Evolutionary conservation across 768 basidiomycete species (phyloP).

Genomic region (Rhodotorula babjevae): DNA sequence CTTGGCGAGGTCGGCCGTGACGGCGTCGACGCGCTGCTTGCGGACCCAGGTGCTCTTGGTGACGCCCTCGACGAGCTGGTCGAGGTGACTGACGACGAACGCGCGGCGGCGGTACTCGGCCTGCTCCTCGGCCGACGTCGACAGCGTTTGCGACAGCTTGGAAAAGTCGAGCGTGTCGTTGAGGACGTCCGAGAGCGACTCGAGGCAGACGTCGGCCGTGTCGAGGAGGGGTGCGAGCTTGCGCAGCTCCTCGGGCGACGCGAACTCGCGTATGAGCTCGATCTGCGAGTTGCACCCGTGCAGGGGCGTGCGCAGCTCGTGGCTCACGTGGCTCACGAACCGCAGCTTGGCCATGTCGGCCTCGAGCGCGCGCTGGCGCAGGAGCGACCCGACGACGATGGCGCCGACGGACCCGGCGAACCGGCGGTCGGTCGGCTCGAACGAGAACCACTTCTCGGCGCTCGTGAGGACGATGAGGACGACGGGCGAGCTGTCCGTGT

Average conservation of each 20-base stretch:
- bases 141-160: constrained; percentile 19
- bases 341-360: constrained; percentile 31
- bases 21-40: constrained; percentile 25
- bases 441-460: constrained; percentile 23
- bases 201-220: constrained; percentile 28
- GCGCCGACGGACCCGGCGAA: constrained; percentile 21
- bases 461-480: constrained; percentile 28
- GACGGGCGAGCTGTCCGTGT: constrained; percentile 20
- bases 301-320: constrained; percentile 28
- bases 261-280: constrained; percentile 37
- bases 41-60: constrained; percentile 21
- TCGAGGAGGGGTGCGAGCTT: constrained; percentile 28
- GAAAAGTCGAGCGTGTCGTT: constrained; percentile 33
- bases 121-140: not conserved
- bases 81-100: not conserved
- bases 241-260: constrained; percentile 1
- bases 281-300: constrained; percentile 27
- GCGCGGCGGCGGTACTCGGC: not conserved
- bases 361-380: constrained; percentile 23
- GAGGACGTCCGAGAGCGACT: constrained; percentile 24
- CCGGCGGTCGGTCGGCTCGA: constrained; percentile 21
- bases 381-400: constrained; percentile 17
- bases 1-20: constrained; percentile 4
- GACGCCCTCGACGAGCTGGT: constrained; percentile 9
- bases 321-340: constrained; percentile 23